Base-by-base conservation (phyloP, 23 red algal genomes). In the Gracilaria domingensis region DNA sequence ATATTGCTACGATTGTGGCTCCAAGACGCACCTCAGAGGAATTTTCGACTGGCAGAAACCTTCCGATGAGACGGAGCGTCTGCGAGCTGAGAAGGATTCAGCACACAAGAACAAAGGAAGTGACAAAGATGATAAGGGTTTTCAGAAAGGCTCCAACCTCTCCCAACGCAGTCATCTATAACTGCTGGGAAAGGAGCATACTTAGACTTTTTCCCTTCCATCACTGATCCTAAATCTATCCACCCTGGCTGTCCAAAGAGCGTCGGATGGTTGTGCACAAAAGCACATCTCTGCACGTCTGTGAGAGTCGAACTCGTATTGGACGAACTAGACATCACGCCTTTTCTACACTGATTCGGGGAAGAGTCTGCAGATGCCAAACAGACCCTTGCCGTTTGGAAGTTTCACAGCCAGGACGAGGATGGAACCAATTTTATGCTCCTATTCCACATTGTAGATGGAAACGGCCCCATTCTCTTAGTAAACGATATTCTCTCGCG, bases 141-240 rank as follows among this genome's bases (percentile, higher is more conserved):
- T n/a, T n/a, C n/a, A n/a, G n/a, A n/a, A n/a, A n/a, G n/a, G n/a
- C n/a, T n/a, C n/a, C n/a, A n/a, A n/a, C n/a, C n/a, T n/a, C n/a
- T n/a, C n/a, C n/a, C n/a, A n/a, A n/a, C n/a, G n/a, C n/a, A n/a
- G n/a, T n/a, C n/a, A 0, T n/a, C 38, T 53, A 29, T 73, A 21
- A 38, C 40, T 39, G 51, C 61, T 0, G 8, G 33, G 21, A 26
- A 53, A 23, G 62, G 44, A 72, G 82, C 82, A 21, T 66, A 72
- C 29, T 86, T 61, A 8, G 82, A 86, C 64, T 11, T 72, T 54
- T 2, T 86, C 13, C 18, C 58, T n/a, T 29, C 34, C 13, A 4
- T 47, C 7, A 51, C 24, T 29, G 82, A 86, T 72, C 82, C 82
- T 13, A 86, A 86, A 12, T 53, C 82, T 9, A 73, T 86, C 8